These are phyloP conservation scores for Verticillium nonalfalfae DNA, from an alignment of 2,329 filamentous ascomycete genomes.

Conservation along the genomic window DNA sequence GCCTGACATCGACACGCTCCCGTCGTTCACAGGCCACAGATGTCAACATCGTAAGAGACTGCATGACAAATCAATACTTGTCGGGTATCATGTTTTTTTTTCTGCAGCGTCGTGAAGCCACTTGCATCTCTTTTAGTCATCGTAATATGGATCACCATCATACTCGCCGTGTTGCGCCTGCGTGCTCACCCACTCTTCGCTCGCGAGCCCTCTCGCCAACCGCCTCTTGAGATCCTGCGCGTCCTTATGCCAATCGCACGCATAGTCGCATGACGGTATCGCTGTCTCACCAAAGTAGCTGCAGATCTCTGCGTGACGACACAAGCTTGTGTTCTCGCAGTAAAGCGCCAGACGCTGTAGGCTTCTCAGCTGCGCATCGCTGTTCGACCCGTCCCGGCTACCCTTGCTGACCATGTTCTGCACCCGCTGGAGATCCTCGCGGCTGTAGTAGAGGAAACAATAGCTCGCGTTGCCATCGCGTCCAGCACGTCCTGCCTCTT, in stretches of 20 bases:
- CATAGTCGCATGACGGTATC: conserved; percentile 59
- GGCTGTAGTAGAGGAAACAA: conserved; percentile 87
- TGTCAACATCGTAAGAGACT: too few species aligned
- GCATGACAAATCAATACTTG: too few species aligned
- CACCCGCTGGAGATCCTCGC: conserved; percentile 76
- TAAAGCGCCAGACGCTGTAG: conserved; percentile 67
- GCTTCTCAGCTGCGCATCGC: conserved; percentile 51
- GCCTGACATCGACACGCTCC: too few species aligned
- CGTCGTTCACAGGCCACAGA: too few species aligned
- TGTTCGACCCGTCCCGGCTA: conserved; percentile 31
- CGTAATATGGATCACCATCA: conserved; percentile 38
- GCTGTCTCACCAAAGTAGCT: conserved; percentile 68
- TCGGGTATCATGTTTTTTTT: not conserved
- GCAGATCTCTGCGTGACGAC: conserved; percentile 70
- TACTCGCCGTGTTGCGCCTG: conserved; percentile 54
- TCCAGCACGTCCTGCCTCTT: conserved; percentile 88
- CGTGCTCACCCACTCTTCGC: conserved; percentile 57
- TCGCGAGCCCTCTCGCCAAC: conserved; percentile 49
- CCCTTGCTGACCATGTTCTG: conserved; percentile 48
- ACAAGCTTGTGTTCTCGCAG: conserved; percentile 69
- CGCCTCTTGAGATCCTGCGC: conserved; percentile 47
- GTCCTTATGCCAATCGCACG: conserved; percentile 76
- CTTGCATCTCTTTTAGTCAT: conserved; percentile 24
- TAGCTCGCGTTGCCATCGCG: conserved; percentile 81
- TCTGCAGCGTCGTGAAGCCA: not conserved